Percentiles rank a stretch among this genome's conserved stretches.
Evolutionary conservation across 2,329 filamentous ascomycete species (phyloP).

Genomic region (Diaporthe ampelina): DNA sequence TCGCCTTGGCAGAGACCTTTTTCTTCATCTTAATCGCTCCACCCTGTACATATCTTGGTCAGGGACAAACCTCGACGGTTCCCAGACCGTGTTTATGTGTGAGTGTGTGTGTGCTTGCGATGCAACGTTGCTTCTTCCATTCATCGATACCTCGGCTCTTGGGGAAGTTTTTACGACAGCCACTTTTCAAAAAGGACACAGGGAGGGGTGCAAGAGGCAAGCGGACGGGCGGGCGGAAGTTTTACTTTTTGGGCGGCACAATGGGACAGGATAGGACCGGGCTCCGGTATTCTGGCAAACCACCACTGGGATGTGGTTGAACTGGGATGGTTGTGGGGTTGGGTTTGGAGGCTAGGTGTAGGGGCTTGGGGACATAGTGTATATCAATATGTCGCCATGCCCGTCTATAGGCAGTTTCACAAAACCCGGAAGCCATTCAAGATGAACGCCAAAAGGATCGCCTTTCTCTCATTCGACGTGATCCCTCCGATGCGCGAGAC

Average conservation of each 20-base stretch:
- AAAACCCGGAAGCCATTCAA: constrained; percentile 12
- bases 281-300: neutral
- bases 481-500: neutral
- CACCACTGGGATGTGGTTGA: neutral
- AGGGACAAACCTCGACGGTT: constrained; percentile 14
- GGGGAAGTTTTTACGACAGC: constrained; percentile 10
- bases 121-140: constrained; percentile 9
- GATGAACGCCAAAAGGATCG: constrained; percentile 22
- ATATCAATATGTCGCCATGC: constrained; percentile 24
- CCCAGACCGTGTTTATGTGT: neutral
- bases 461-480: neutral
- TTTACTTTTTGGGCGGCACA: neutral
- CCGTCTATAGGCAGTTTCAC: constrained; percentile 20
- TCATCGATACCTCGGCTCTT: constrained; percentile 38
- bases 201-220: too few relatives aligned
- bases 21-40: neutral
- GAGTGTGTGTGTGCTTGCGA: neutral
- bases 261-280: neutral
- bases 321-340: constrained; percentile 4
- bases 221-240: neutral
- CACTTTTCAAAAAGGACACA: neutral
- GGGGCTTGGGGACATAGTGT: neutral
- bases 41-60: neutral
- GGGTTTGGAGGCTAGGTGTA: neutral
- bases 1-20: neutral